These are phyloP conservation scores for Cryphonectria radicalis DNA, from an alignment of 2,329 filamentous ascomycete species.

Conservation along the genomic window DNA sequence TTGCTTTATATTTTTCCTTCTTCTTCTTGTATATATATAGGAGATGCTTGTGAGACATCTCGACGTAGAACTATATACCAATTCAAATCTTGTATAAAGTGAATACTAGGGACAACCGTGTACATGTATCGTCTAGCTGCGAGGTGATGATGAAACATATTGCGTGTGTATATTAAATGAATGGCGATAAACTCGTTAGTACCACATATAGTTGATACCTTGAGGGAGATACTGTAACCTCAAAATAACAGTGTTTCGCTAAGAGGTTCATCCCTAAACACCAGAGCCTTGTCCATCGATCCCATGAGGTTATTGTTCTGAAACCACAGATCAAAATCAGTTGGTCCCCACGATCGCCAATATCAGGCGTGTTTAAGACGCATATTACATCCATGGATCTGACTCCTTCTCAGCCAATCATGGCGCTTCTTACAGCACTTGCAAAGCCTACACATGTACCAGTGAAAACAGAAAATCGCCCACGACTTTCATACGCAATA, in stretches of 20 bases:
- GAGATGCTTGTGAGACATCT: background rate
- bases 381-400: background rate
- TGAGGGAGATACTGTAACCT: background rate
- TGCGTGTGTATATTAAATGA: background rate
- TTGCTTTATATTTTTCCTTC: too few relatives aligned
- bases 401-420: background rate
- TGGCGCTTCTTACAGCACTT: conserved; percentile 2
- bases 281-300: background rate
- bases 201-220: background rate
- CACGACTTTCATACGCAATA: background rate
- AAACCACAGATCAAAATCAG: background rate
- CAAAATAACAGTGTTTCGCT: background rate
- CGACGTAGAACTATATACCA: background rate
- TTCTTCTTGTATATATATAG: background rate
- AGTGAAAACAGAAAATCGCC: background rate
- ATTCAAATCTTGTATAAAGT: background rate
- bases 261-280: background rate
- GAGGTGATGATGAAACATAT: background rate
- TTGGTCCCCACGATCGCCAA: background rate
- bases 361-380: background rate
- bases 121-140: background rate
- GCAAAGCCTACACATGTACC: conserved; percentile 11
- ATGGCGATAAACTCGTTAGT: too few relatives aligned
- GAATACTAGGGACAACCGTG: background rate
- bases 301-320: background rate